Base-by-base conservation (phyloP, 805 yeast genomes). In the Ogataea polymorpha region DNA sequence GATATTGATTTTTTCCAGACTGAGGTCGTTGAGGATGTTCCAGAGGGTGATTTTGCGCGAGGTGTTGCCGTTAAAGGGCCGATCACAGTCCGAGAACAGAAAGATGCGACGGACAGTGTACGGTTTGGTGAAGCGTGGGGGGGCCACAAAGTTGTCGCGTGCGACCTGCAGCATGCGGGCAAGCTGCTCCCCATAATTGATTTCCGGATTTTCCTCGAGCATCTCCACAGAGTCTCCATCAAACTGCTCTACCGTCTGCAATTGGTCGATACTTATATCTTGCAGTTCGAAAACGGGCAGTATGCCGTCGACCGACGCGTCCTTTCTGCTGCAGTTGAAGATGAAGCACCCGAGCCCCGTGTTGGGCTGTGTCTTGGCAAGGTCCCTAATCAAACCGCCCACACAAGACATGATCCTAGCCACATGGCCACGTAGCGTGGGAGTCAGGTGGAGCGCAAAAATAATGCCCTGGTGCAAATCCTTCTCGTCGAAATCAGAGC, bases 281-380 rank as follows among this genome's bases (percentile, higher is more conserved):
- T 67, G 65, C 26, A 85, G 61, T 2, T 72, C 65, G 47, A 84
- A 70, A 11, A 84, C 52, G 41, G 68, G 68, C 42, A 66, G 61
- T 3, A 84, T 64, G 0, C 82, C 79, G 11, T 55, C 20, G 13
- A 24, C 18, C 15, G 20, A 9, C 17, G 20, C 29, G 25, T 17
- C 32, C 26, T 24, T 40, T 39, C 66, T 29, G 37, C 48, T 53
- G 59, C 75, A 74, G 55, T 75, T 78, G 62, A 75, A 78, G 12
- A 84, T 56, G 53, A 80, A 76, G 34, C 89, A 75, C 0, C 96
- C 97, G 18, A 87, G 66, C 0, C 87, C 90, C 1, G 91, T 82
- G 32, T 70, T 68, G 1, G 89, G 86, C 27, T 77, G 62, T 0
- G 82, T 71, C 24, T 84, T 77, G 2, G 84, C 77, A 42, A 86